Percentiles rank a stretch among this genome's conserved stretches.
Evolutionary conservation across 2,329 filamentous ascomycete genomes (phyloP).

Genomic region (Chalaropsis ovoidea): DNA sequence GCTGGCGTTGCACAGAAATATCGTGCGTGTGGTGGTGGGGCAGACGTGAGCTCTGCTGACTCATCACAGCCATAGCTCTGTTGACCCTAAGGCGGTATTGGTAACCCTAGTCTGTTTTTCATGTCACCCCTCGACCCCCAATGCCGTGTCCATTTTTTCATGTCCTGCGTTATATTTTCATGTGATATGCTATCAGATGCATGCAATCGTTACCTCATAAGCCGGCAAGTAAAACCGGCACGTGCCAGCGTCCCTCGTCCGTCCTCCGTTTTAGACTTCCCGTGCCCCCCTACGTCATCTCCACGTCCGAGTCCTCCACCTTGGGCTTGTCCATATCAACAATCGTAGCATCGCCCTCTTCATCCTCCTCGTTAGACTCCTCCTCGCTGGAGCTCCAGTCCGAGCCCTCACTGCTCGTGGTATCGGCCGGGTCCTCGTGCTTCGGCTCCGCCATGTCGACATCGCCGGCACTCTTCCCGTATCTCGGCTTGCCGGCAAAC

Average conservation of each 20-base stretch:
- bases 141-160: neutral
- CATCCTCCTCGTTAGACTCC: conserved; percentile 18
- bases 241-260: neutral
- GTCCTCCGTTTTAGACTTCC: neutral
- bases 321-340: neutral
- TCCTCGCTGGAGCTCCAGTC: conserved; percentile 22
- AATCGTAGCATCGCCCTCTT: conserved; percentile 4
- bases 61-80: neutral
- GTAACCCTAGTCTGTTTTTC: neutral
- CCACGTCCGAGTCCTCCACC: conserved; percentile 3
- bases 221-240: neutral
- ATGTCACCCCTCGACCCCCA: no score
- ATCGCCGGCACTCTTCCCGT: conserved; percentile 14
- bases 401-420: conserved; percentile 23
- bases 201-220: conserved; percentile 15
- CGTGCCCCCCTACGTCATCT: conserved; percentile 14
- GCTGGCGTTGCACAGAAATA: conserved; percentile 5
- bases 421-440: conserved; percentile 20
- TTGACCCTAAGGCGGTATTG: neutral
- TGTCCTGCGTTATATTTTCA: conserved; percentile 3
- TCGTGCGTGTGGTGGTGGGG: neutral
- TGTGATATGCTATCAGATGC: neutral
- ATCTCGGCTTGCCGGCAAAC: conserved; percentile 10
- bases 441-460: conserved; percentile 15
- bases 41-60: neutral